Base-by-base conservation (phyloP, 2,329 filamentous ascomycete species). In the Alternaria angustiovoidea region DNA sequence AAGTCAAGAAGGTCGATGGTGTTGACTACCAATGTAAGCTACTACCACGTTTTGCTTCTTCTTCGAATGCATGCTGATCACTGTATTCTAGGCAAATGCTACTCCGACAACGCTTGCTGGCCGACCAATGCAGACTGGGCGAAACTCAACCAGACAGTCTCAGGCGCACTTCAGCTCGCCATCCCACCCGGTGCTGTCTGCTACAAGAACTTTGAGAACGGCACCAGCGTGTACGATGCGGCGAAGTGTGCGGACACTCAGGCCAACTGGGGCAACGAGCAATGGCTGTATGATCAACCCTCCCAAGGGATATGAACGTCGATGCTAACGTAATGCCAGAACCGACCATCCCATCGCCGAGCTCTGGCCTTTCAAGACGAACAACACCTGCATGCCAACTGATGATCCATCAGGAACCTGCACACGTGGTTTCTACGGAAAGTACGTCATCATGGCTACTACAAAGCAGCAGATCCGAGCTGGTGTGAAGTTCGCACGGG, bases 61-160 rank as follows among this genome's bases (percentile, higher is more conserved):
- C 7, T 14, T 18, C 12, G 12, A 7, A 30, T 3, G 24, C 2
- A 20, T 39, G 18, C 30, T 51, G 16, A 59, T 38, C 11, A 6
- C 2, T 11, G 1, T 0, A 20, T 5, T 3, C 18, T n/a, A 59
- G 57, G 57, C 65, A 78, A 78, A 57, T 78, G 75, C 60, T 78
- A 77, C 59, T 71, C 70, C 0, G 73, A 76, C 53, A 73, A 77
- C 48, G 54, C 69, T 0, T 77, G 75, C 61, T 78, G 74, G 72
- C 75, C 75, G 3, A 69, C 65, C 3, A 63, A 55, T 28, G 53
- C 54, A 1, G 70, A 74, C 22, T 78, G 74, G 74, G 56, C 46
- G 1, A 56, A 54, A 7, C 62, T 78, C 41, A 78, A 78, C 55
- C 70, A 48, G 39, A 76, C 74, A 8, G 69, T 76, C 14, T 62